phyloP scores from a whole-genome alignment of 129 eudicot species.

The Arctium lappa region DNA sequence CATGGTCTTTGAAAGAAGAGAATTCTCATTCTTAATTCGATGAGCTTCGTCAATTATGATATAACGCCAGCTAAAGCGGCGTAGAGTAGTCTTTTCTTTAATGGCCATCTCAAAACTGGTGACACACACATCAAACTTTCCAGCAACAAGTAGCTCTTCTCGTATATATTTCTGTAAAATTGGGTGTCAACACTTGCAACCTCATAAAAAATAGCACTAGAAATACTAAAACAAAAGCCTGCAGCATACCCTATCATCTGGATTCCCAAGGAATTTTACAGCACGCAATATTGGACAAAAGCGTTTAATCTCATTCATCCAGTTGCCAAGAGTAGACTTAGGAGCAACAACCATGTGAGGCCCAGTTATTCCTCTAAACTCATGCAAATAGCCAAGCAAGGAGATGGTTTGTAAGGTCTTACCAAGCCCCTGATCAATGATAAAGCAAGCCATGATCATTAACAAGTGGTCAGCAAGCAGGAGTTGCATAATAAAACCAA shows the following conservation, averaged over 20 bases:
- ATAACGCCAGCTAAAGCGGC: constrained; percentile 99
- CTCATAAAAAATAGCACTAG: not conserved
- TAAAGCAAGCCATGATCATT: not conserved
- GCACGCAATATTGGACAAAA: constrained; percentile 92
- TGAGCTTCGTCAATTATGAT: constrained; percentile 98
- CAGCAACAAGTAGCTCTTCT: constrained; percentile 90
- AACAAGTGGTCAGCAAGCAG: not conserved
- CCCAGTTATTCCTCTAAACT: constrained; percentile 93
- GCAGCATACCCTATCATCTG: constrained; percentile 80
- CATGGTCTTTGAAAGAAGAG: constrained; percentile 96
- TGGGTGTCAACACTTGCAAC: not conserved
- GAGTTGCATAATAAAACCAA: not conserved
- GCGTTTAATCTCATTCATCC: constrained; percentile 98
- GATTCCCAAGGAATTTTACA: constrained; percentile 92
- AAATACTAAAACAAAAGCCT: not conserved
- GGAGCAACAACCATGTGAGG: constrained; percentile 99
- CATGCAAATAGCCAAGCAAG: constrained; percentile 91
- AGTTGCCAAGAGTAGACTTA: constrained; percentile 96
- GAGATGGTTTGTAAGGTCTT: constrained; percentile 97
- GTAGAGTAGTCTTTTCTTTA: constrained; percentile 82
- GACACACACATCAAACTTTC: constrained; percentile 98
- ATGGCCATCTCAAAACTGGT: constrained; percentile 99
- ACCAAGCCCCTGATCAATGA: constrained; percentile 75
- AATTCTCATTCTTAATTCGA: constrained; percentile 93
- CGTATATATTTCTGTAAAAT: constrained; percentile 78